Percentiles rank a stretch among this genome's conserved stretches.
Conservation (phyloP, 768 basidiomycete genomes). For the Mycena olivaceomarginata region DNA sequence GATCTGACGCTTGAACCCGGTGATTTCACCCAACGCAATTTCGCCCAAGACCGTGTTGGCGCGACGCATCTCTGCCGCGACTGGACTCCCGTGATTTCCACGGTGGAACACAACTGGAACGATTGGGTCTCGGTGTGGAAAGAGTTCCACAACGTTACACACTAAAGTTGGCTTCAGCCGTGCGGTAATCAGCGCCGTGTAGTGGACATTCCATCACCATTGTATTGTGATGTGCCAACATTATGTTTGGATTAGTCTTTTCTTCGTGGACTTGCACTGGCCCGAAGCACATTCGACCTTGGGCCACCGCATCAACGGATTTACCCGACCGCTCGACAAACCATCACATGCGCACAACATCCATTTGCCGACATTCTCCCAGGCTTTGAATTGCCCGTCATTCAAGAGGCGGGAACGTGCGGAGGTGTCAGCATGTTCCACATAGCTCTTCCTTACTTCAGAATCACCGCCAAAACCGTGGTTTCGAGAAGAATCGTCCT, state of each 20-base stretch:
- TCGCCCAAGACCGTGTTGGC: conserved; percentile 57
- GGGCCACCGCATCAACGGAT: too few species aligned
- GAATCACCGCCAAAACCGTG: neutral
- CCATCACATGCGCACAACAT: neutral
- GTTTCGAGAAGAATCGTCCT: neutral
- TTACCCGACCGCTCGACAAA: too few species aligned
- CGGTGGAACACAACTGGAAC: conserved; percentile 58
- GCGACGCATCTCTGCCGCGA: conserved; percentile 64
- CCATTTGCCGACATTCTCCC: neutral
- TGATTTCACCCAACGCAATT: conserved; percentile 59
- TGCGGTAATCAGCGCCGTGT: neutral
- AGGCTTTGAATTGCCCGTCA: conserved; percentile 1
- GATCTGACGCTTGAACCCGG: conserved; percentile 70
- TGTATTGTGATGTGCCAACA: neutral
- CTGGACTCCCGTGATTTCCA: conserved; percentile 60
- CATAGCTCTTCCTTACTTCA: neutral
- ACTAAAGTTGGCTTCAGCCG: conserved; percentile 22
- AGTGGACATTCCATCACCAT: neutral
- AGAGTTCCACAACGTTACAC: conserved; percentile 40
- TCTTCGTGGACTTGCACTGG: neutral
- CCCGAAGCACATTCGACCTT: neutral
- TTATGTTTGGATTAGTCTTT: neutral
- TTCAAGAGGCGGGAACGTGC: conserved; percentile 7
- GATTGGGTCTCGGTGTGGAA: conserved; percentile 51
- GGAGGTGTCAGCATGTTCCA: neutral